A percentile compares a stretch with the other conserved stretches of the same genome.
phyloP scores from a whole-genome alignment of 23 red algal genomes.

The Gracilaria gracilis region DNA sequence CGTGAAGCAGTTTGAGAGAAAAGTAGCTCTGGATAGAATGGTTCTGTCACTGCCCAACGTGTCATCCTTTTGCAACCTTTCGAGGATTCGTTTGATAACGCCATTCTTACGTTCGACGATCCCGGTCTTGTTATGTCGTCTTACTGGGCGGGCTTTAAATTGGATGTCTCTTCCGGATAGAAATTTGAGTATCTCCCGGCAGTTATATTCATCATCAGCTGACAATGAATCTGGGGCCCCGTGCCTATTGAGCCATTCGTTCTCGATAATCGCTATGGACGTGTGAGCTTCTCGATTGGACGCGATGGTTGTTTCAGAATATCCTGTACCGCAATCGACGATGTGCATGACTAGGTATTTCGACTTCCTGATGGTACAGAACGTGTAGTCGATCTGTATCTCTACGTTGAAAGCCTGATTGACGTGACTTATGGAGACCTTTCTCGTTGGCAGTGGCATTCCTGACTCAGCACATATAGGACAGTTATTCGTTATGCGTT shows the following conservation, averaged over 20 bases:
- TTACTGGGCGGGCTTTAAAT: no score
- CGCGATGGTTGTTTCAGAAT: background rate
- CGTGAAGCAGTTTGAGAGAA: no score
- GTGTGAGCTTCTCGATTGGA: background rate
- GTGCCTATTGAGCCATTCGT: background rate
- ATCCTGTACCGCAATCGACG: conserved; percentile 10
- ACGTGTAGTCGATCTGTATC: conserved; percentile 18
- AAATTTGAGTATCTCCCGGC: no score
- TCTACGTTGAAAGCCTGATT: no score
- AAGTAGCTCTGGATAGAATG: no score
- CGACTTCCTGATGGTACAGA: background rate
- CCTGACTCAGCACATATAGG: background rate
- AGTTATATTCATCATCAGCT: no score
- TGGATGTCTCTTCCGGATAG: no score
- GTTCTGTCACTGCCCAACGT: no score
- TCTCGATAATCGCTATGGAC: background rate
- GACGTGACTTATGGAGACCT: conserved; percentile 39
- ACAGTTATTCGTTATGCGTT: background rate
- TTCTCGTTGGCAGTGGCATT: background rate
- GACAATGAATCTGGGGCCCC: conserved; percentile 2
- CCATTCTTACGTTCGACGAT: no score
- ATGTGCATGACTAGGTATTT: conserved; percentile 25
- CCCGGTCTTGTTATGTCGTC: no score
- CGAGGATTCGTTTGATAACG: no score
- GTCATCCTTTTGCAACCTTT: no score